These are phyloP conservation scores for Babesia ovis DNA, from an alignment of 169 alveolate genomes.

Conservation along the genomic window DNA sequence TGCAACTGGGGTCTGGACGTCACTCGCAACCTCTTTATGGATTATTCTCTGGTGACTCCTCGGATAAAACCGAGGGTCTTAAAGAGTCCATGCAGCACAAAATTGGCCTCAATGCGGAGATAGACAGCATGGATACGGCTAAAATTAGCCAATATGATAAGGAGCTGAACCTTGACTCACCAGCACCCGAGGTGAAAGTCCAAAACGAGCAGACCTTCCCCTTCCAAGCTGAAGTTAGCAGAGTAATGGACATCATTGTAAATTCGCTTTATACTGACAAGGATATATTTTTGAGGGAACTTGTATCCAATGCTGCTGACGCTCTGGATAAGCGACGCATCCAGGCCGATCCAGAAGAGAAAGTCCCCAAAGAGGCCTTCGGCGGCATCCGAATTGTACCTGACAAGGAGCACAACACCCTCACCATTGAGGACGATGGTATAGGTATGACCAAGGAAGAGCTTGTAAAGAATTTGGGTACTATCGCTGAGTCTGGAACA, in stretches of 20 bases:
- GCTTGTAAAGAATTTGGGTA: conserved; percentile 96
- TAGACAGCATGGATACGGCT: conserved; percentile 43
- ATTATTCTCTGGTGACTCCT: neutral
- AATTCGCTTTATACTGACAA: conserved; percentile 97
- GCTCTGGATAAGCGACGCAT: conserved; percentile 94
- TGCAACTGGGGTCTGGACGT: conserved; percentile 1
- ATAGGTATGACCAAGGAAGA: conserved; percentile 99
- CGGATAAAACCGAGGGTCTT: conserved; percentile 3
- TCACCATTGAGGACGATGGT: conserved; percentile 97
- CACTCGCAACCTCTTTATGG: conserved; percentile 6
- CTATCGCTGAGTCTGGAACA: conserved; percentile 99
- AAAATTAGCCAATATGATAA: conserved; percentile 34
- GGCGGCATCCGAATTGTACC: conserved; percentile 90
- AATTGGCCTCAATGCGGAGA: conserved; percentile 49
- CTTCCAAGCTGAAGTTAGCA: conserved; percentile 97
- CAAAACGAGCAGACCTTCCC: conserved; percentile 81
- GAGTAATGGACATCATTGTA: conserved; percentile 98
- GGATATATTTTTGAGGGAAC: conserved; percentile 97
- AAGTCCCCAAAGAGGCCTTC: conserved; percentile 62
- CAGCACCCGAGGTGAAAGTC: conserved; percentile 24
- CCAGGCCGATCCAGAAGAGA: conserved; percentile 65
- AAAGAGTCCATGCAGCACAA: conserved; percentile 57
- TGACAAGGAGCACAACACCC: conserved; percentile 91
- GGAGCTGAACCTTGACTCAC: conserved; percentile 13
- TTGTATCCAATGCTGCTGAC: conserved; percentile 98